Conservation (phyloP, 2,329 filamentous ascomycete genomes). For the Cladosporium phlei region DNA sequence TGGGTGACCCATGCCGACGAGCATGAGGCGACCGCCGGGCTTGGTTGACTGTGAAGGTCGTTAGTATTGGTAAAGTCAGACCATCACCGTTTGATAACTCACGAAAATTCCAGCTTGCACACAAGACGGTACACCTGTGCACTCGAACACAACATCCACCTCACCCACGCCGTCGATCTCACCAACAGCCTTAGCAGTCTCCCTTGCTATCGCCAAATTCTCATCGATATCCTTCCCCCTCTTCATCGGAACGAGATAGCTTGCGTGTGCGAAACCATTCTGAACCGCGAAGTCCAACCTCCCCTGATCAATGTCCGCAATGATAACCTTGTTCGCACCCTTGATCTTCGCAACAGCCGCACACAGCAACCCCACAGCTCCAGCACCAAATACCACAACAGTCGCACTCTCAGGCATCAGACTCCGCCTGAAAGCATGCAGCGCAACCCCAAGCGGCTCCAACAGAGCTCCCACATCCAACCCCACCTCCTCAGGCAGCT, state of each 20-base stretch:
- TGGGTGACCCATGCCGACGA: conserved; percentile 76
- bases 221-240: conserved; percentile 51
- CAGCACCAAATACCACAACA: conserved; percentile 57
- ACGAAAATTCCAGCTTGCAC: conserved; percentile 71
- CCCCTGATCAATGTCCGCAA: conserved; percentile 57
- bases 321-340: conserved; percentile 51
- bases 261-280: conserved; percentile 45
- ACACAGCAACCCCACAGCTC: conserved; percentile 56
- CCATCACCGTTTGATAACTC: conserved; percentile 21
- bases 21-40: conserved; percentile 65
- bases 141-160: conserved; percentile 69
- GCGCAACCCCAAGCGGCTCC: conserved; percentile 57
- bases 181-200: conserved; percentile 41
- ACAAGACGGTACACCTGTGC: conserved; percentile 69
- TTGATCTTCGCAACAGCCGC: conserved; percentile 53
- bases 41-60: conserved; percentile 5
- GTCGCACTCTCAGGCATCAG: conserved; percentile 42
- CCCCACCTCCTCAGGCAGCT: conserved; percentile 49
- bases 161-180: conserved; percentile 44
- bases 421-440: conserved; percentile 56
- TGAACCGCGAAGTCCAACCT: conserved; percentile 52
- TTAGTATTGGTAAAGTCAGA: not conserved
- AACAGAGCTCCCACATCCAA: conserved; percentile 55
- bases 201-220: conserved; percentile 47
- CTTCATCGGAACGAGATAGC: conserved; percentile 44